Evolutionary conservation across 1,284 basidiomycete genomes (phyloP).

Genomic region (Wallemia ichthyophaga): DNA sequence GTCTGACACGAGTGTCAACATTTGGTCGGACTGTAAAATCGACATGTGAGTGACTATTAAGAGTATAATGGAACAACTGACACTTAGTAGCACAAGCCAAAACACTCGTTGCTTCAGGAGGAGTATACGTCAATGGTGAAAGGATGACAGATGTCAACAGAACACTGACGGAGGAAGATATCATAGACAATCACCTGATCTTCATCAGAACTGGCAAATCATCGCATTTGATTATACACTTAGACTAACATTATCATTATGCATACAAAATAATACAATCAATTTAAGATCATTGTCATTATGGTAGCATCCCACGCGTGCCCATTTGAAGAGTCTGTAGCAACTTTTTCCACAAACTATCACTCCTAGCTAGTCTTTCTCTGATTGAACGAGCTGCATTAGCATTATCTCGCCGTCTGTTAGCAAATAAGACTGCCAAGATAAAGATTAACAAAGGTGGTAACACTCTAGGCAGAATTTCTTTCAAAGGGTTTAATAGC

Average conservation of each 20-base stretch:
- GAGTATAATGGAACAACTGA: conserved; percentile 2
- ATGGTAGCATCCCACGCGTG: neutral
- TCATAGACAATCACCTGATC: conserved; percentile 32
- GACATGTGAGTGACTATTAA: conserved; percentile 19
- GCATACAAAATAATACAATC: neutral
- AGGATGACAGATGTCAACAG: conserved; percentile 15
- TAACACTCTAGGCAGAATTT: neutral
- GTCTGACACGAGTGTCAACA: conserved; percentile 28
- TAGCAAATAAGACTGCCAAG: neutral
- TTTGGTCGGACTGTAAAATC: conserved; percentile 25
- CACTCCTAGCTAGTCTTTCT: neutral
- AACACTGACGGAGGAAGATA: conserved; percentile 19
- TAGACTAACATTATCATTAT: conserved; percentile 7
- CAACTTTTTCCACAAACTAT: neutral
- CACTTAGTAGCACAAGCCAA: conserved; percentile 4
- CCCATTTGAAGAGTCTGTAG: neutral
- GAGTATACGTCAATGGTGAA: conserved; percentile 26
- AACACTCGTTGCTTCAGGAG: conserved; percentile 20
- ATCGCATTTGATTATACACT: conserved; percentile 31
- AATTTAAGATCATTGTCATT: neutral
- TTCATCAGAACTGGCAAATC: conserved; percentile 47
- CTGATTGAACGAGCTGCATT: neutral
- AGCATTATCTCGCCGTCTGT: neutral
- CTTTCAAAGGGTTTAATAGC: neutral
- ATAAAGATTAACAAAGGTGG: neutral